Base-by-base conservation (phyloP, 2,329 filamentous ascomycete genomes). In the Chaetomium strumarium region DNA sequence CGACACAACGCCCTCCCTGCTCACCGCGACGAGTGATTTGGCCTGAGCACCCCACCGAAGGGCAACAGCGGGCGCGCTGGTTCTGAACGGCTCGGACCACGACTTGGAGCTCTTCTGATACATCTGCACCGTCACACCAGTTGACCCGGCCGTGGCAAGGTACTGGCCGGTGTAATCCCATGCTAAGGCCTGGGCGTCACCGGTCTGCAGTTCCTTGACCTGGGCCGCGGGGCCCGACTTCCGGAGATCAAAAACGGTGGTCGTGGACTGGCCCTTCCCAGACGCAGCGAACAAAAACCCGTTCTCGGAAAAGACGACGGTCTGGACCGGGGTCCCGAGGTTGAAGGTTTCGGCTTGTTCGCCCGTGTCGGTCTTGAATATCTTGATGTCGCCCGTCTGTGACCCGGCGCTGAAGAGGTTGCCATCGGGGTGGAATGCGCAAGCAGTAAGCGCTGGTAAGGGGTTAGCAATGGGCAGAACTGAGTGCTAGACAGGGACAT, bases 131-230 rank as follows among this genome's bases (percentile, higher is more conserved):
- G 87, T 88, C 43, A 96, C 74, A 29, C 90, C 90, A 41, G 85
- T 83, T 4, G 85, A 78, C 7, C 92, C 92, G 4, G 83, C 88
- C 12, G 87, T 86, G 24, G 91, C 88, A 49, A 99, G 76, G 73
- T 88, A 99, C 70, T 96, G 92, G 40, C 91, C 92, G 7, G 88
- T 93, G 74, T 95, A 96, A 66, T 99, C 93, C 91, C 91, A 99
- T 45, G 79, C 77, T 58, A 96, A 77, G 56, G 87, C 80, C 44
- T 96, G 82, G n/a, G 81, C 77, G 56, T 83, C 85, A 51, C 90
- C 92, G 42, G 86, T 85, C 59, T 96, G 90, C 38, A 99, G 76
- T n/a, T 86, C 81, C 77, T 95, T 95, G 66, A 85, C 84, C 63
- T 84, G 80, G 5, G 85, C 84, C 16, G 86, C 85, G 60, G 89